These are phyloP conservation scores for Pleurotus salmoneostramineus DNA, from an alignment of 768 basidiomycete genomes.

Conservation along the genomic window DNA sequence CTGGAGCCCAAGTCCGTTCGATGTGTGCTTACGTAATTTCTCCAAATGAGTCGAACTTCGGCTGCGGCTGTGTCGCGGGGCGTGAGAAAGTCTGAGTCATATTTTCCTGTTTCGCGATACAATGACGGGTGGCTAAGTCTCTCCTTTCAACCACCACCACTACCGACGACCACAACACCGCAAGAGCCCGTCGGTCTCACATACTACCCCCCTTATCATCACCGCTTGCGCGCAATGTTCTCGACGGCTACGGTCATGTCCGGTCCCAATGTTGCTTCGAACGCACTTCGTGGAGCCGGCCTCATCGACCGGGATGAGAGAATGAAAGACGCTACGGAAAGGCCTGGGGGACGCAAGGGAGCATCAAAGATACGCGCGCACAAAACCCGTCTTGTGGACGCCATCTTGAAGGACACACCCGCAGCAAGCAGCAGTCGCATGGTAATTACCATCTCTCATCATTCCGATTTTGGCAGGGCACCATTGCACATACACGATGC, in stretches of 20 bases:
- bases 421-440: slow-evolving; percentile 45
- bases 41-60: neutral
- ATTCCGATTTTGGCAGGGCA: neutral
- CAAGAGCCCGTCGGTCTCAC: neutral
- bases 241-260: slow-evolving; percentile 58
- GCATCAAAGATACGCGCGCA: slow-evolving; percentile 58
- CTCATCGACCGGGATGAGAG: slow-evolving; percentile 73
- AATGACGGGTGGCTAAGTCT: neutral
- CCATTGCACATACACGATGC: slow-evolving; percentile 24
- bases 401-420: slow-evolving; percentile 36
- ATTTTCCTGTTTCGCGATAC: slow-evolving; percentile 1
- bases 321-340: slow-evolving; percentile 71
- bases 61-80: neutral
- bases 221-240: slow-evolving; percentile 35
- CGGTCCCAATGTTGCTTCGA: slow-evolving; percentile 53
- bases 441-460: slow-evolving; percentile 43
- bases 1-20: no score
- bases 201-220: slow-evolving; percentile 2
- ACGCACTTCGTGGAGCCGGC: slow-evolving; percentile 64
- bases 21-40: neutral
- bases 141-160: neutral
- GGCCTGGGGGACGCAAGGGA: slow-evolving; percentile 71
- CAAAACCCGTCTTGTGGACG: slow-evolving; percentile 20
- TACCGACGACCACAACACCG: neutral
- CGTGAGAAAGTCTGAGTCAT: slow-evolving; percentile 5